phyloP scores from a whole-genome alignment of 495 filamentous ascomycete genomes.

The Penicillium diatomitis region DNA sequence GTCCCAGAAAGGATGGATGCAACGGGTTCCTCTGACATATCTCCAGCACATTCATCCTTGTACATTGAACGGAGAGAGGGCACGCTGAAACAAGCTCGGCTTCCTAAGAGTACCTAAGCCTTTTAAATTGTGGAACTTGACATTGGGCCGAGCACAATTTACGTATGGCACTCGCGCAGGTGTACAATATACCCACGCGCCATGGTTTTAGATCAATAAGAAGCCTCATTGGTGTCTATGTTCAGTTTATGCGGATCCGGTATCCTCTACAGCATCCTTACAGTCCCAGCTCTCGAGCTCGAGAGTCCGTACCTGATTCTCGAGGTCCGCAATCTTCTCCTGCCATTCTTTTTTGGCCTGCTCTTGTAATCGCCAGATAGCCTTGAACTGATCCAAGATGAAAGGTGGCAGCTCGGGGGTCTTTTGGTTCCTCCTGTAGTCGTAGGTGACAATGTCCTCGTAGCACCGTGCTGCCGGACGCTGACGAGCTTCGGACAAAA shows the following conservation, averaged over 20 bases:
- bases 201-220: neutral
- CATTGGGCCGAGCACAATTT: too few species aligned
- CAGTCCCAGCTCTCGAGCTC: conserved; percentile 72
- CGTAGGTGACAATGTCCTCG: conserved; percentile 81
- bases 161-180: too few species aligned
- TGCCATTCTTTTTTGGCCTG: conserved; percentile 40
- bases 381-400: conserved; percentile 54
- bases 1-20: too few species aligned
- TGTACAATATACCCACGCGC: neutral
- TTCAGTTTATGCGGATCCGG: conserved; percentile 41
- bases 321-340: conserved; percentile 44
- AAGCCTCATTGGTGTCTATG: neutral
- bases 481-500: conserved; percentile 73
- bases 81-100: too few species aligned
- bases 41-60: too few species aligned
- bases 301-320: conserved; percentile 46
- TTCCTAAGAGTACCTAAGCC: too few species aligned
- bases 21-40: too few species aligned
- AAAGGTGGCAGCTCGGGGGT: conserved; percentile 51
- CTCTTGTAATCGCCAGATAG: conserved; percentile 61
- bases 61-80: too few species aligned
- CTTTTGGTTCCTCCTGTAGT: conserved; percentile 54
- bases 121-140: too few species aligned
- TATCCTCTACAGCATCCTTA: conserved; percentile 59
- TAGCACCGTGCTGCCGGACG: conserved; percentile 68